Percentiles rank a stretch among this genome's conserved stretches.
Evolutionary conservation across 148 eudicot species (phyloP).

Genomic region (Persicaria maculosa): DNA sequence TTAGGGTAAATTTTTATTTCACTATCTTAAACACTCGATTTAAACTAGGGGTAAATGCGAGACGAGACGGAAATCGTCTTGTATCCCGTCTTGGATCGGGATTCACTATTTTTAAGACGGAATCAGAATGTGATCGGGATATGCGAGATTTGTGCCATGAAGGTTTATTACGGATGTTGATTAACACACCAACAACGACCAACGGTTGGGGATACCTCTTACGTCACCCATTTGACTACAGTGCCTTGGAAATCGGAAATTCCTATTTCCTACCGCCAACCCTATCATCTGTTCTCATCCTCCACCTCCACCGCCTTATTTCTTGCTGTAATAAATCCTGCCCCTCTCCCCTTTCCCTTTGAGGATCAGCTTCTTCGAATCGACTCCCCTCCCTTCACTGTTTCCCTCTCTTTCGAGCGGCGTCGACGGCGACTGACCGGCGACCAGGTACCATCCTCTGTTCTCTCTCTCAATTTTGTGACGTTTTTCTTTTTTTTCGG

Average conservation of each 20-base stretch:
- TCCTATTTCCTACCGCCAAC: not conserved
- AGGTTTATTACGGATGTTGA: no score
- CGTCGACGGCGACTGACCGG: slow-evolving; percentile 1
- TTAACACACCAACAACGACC: not conserved
- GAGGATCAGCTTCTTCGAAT: not conserved
- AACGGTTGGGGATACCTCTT: not conserved
- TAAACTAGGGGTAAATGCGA: no score
- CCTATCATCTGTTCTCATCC: not conserved
- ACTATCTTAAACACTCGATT: no score
- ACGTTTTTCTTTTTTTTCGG: not conserved
- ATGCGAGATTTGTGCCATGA: no score
- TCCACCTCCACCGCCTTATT: not conserved
- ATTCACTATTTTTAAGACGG: no score
- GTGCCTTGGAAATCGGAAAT: not conserved
- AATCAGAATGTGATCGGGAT: no score
- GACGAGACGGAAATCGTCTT: no score
- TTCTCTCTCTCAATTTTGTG: not conserved
- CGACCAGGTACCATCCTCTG: not conserved
- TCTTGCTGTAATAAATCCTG: not conserved
- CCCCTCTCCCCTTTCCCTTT: not conserved
- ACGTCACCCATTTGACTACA: not conserved
- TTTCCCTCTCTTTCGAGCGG: not conserved
- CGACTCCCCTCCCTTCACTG: not conserved
- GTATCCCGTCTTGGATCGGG: no score
- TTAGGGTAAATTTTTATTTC: no score